Base-by-base conservation (phyloP, 1,139 yeast genomes). In the Diutina siamensis region DNA sequence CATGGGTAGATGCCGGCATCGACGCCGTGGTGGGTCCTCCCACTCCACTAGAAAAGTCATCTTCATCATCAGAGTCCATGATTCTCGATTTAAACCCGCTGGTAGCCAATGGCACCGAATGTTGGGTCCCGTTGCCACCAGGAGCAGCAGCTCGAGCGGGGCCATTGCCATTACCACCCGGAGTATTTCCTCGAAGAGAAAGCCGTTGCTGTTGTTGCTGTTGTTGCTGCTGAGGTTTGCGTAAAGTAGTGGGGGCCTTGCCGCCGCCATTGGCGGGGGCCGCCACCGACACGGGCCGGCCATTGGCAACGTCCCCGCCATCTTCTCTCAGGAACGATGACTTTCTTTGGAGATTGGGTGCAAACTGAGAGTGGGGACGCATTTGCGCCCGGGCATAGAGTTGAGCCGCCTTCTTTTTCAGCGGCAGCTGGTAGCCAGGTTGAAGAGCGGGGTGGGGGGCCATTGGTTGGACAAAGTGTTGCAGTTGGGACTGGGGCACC, bases 31-130 rank as follows among this genome's bases (percentile, higher is more conserved):
- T 20, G 35, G 31, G 12, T 48, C 52, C 3, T 44, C 48, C 36
- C 48, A 48, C 7, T 18, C 47, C 46, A 13, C 31, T 44, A 8
- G 35, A 46, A 13, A 19, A 27, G 9, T 34, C 36, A 4, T 44
- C 44, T 44, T 62, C 71, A 10, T 65, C 72, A 38, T 77, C 81
- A 8, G 83, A 77, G 56, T 79, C 83, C 5, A 64, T 65, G 49
- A 77, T 71, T 52, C 84, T 65, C 1, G 85, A 78, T 35, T 56
- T 58, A 48, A 62, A 60, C 19, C 47, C 19, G 12, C 35, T 32
- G 17, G 27, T 20, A 18, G 28, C 5, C n/a, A 25, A 25, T 12
- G 28, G 42, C 19, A n/a, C 42, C 31, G 15, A 12, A 4, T 31
- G 34, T n/a, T 25, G 28, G 28, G 28, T 25, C 28, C 28, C 28